Evolutionary conservation across 2,329 filamentous ascomycete genomes (phyloP).

Genomic region (Zalaria sp.): DNA sequence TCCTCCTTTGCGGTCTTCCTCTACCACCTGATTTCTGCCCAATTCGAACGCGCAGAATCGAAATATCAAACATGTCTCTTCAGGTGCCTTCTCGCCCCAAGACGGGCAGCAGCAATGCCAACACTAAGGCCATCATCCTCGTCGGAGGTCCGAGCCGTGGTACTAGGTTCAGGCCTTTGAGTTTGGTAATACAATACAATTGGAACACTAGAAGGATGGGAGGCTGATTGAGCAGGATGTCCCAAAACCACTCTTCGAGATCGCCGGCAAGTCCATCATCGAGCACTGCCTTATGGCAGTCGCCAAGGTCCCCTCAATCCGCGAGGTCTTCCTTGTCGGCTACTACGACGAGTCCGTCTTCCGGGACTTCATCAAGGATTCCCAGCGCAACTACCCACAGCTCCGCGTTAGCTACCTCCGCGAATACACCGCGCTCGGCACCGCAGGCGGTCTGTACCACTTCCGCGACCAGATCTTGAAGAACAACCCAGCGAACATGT

Average conservation of each 20-base stretch:
- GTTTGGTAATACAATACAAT: conserved; percentile 17
- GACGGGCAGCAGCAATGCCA: conserved; percentile 28
- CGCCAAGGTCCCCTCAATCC: conserved; percentile 78
- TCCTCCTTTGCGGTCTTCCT: too few species aligned
- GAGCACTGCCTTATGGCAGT: conserved; percentile 93
- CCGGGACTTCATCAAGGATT: conserved; percentile 94
- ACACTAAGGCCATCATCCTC: conserved; percentile 90
- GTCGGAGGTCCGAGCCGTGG: conserved; percentile 73
- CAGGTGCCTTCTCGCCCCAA: conserved; percentile 17
- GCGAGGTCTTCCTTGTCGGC: conserved; percentile 93
- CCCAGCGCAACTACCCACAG: conserved; percentile 68
- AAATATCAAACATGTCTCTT: conserved; percentile 5
- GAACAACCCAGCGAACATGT: conserved; percentile 84
- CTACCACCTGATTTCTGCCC: too few species aligned
- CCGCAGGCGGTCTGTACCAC: conserved; percentile 92
- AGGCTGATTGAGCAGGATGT: conserved; percentile 41
- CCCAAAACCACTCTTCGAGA: conserved; percentile 80
- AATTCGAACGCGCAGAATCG: neutral
- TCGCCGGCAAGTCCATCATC: conserved; percentile 95
- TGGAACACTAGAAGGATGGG: conserved; percentile 65
- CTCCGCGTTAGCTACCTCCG: conserved; percentile 89
- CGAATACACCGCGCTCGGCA: conserved; percentile 93
- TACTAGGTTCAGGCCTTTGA: conserved; percentile 87
- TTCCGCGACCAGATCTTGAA: conserved; percentile 98
- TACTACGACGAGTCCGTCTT: conserved; percentile 98